phyloP scores from a whole-genome alignment of 495 filamentous ascomycete species.

The Amorphotheca resinae region DNA sequence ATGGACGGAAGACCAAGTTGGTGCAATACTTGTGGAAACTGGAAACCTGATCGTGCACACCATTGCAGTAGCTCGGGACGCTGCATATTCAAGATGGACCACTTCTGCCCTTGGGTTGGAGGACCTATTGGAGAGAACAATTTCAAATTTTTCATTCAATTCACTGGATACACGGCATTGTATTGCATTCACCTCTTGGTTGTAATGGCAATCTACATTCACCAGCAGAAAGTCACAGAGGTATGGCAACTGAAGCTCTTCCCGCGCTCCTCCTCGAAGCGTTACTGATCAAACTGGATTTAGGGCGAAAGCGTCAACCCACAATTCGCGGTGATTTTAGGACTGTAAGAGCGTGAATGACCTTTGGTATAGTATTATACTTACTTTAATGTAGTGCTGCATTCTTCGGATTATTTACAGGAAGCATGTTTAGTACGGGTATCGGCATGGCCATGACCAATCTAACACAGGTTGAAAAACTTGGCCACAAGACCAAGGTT shows the following conservation, averaged over 20 bases:
- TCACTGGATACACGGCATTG: constrained; percentile 55
- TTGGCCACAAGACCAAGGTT: constrained; percentile 46
- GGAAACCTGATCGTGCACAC: constrained; percentile 75
- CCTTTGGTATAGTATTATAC: not conserved
- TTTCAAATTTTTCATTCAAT: constrained; percentile 86
- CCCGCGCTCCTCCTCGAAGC: not conserved
- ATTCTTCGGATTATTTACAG: constrained; percentile 65
- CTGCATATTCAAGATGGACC: constrained; percentile 83
- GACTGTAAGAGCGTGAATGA: constrained; percentile 30
- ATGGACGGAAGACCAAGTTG: constrained; percentile 66
- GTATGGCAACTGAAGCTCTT: not conserved
- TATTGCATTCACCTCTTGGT: constrained; percentile 55
- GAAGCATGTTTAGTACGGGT: constrained; percentile 59
- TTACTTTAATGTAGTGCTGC: constrained; percentile 23
- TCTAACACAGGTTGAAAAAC: constrained; percentile 69
- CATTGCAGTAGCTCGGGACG: constrained; percentile 71
- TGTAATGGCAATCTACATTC: constrained; percentile 41
- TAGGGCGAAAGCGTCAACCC: constrained; percentile 11
- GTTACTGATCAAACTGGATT: not conserved
- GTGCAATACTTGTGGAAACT: constrained; percentile 67
- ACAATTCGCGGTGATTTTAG: constrained; percentile 43
- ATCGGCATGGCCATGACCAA: constrained; percentile 57
- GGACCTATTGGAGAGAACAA: constrained; percentile 72
- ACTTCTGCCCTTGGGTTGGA: constrained; percentile 93
- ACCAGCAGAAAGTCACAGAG: constrained; percentile 11